Evolutionary conservation across 1,284 basidiomycete genomes (phyloP).

Genomic region (Tilletia walkeri): DNA sequence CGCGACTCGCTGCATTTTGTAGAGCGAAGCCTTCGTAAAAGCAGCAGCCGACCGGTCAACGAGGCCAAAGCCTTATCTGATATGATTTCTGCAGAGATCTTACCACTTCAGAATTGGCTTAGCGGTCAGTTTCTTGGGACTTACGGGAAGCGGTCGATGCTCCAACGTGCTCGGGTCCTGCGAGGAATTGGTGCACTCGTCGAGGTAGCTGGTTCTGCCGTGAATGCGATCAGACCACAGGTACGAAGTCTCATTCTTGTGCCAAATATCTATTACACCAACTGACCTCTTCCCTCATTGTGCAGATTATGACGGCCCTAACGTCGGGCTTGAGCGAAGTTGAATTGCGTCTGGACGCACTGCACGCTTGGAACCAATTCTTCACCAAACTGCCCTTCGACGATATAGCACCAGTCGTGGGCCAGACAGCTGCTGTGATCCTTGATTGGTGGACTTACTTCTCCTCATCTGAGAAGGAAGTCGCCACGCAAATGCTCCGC

Average conservation of each 20-base stretch:
- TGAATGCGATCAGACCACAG: constrained; percentile 11
- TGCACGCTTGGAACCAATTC: constrained; percentile 80
- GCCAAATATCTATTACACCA: neutral
- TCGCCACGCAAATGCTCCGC: constrained; percentile 67
- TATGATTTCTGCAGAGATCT: constrained; percentile 10
- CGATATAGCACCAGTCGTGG: constrained; percentile 81
- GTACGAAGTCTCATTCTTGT: constrained; percentile 60
- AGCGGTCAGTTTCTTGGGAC: constrained; percentile 37
- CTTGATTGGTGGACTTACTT: constrained; percentile 75
- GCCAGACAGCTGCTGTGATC: constrained; percentile 81
- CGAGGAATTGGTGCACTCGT: constrained; percentile 77
- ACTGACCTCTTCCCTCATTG: constrained; percentile 36
- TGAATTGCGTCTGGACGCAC: constrained; percentile 73
- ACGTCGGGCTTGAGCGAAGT: constrained; percentile 77
- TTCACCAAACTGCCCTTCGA: constrained; percentile 68
- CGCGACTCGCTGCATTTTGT: constrained; percentile 17
- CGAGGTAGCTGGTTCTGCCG: constrained; percentile 64
- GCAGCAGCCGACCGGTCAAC: constrained; percentile 38
- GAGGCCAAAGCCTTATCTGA: constrained; percentile 51
- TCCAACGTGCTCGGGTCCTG: constrained; percentile 40
- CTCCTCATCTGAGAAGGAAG: constrained; percentile 61
- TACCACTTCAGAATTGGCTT: constrained; percentile 14
- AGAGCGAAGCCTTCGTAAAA: constrained; percentile 21
- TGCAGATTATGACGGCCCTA: constrained; percentile 83
- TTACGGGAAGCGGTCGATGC: constrained; percentile 41